Evolutionary conservation across 805 yeast species (phyloP).

Genomic region (Metschnikowia arizonensis): DNA sequence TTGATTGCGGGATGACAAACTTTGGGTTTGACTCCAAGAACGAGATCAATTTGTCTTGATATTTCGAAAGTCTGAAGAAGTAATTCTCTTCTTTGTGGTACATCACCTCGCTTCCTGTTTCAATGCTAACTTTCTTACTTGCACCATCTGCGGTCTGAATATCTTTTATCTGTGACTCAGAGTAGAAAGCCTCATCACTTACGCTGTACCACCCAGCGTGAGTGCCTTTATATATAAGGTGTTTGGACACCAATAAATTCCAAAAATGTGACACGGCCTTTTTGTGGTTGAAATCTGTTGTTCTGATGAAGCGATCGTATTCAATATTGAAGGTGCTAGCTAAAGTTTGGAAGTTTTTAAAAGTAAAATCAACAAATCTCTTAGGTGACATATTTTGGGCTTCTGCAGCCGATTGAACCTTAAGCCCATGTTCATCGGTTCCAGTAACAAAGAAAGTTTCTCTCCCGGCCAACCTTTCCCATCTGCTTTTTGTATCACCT

Average conservation of each 20-base stretch:
- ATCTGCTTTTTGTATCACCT: slow-evolving; percentile 73
- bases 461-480: slow-evolving; percentile 47
- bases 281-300: slow-evolving; percentile 81
- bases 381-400: slow-evolving; percentile 48
- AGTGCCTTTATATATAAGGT: slow-evolving; percentile 71
- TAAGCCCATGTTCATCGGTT: slow-evolving; percentile 95
- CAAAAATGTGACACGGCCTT: slow-evolving; percentile 66
- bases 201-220: slow-evolving; percentile 95
- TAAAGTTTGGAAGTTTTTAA: slow-evolving; percentile 58
- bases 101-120: slow-evolving; percentile 71
- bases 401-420: slow-evolving; percentile 83
- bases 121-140: slow-evolving; percentile 47
- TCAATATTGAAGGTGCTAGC: slow-evolving; percentile 55
- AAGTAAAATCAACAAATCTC: slow-evolving; percentile 66
- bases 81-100: slow-evolving; percentile 81
- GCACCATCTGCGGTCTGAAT: slow-evolving; percentile 22
- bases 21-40: slow-evolving; percentile 45
- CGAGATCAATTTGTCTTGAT: slow-evolving; percentile 51
- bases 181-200: slow-evolving; percentile 91
- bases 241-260: slow-evolving; percentile 54
- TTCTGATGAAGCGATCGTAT: slow-evolving; percentile 78
- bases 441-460: slow-evolving; percentile 71
- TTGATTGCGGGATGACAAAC: slow-evolving; percentile 64
- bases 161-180: slow-evolving; percentile 67
- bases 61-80: slow-evolving; percentile 69